Percentiles rank a stretch among this genome's conserved stretches.
Conservation (phyloP, 176 grass and related monocot genomes). For the Eremochloa ophiuroides region DNA sequence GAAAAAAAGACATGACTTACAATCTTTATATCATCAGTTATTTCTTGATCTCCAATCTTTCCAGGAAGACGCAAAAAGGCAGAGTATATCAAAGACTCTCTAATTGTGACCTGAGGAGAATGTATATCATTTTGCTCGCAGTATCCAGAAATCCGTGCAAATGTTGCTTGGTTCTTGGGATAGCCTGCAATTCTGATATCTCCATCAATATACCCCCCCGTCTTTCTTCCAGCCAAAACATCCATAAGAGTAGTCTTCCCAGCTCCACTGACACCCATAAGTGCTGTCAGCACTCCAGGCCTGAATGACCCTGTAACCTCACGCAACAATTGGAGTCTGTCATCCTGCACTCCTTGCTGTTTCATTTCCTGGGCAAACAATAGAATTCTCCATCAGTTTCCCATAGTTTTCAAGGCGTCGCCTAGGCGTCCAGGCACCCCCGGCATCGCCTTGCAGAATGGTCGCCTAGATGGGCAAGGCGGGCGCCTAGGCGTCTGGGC, state of each 20-base stretch:
- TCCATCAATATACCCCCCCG: conserved; percentile 97
- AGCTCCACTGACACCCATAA: conserved; percentile 99
- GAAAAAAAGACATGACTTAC: conserved; percentile 37
- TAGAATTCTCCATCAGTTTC: conserved; percentile 22
- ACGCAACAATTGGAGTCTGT: conserved; percentile 83
- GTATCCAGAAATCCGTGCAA: conserved; percentile 97
- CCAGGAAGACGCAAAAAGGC: conserved; percentile 80
- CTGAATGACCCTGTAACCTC: conserved; percentile 81
- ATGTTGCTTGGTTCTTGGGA: conserved; percentile 91
- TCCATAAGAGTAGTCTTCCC: conserved; percentile 99
- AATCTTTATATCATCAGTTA: conserved; percentile 68
- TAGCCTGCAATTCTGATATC: conserved; percentile 88
- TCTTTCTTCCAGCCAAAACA: conserved; percentile 94
- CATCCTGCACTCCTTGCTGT: conserved; percentile 83
- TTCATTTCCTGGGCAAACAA: conserved; percentile 81
- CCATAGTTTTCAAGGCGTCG: no score
- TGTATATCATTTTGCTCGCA: conserved; percentile 99
- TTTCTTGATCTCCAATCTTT: conserved; percentile 76
- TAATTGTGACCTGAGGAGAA: conserved; percentile 95
- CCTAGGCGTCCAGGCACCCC: no score
- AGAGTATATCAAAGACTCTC: conserved; percentile 93
- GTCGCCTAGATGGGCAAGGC: no score
- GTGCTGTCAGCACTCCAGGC: conserved; percentile 87
- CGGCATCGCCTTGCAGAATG: no score
- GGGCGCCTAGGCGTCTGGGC: no score